Conservation (phyloP, 148 eudicot species). For the Spergularia bocconei region DNA sequence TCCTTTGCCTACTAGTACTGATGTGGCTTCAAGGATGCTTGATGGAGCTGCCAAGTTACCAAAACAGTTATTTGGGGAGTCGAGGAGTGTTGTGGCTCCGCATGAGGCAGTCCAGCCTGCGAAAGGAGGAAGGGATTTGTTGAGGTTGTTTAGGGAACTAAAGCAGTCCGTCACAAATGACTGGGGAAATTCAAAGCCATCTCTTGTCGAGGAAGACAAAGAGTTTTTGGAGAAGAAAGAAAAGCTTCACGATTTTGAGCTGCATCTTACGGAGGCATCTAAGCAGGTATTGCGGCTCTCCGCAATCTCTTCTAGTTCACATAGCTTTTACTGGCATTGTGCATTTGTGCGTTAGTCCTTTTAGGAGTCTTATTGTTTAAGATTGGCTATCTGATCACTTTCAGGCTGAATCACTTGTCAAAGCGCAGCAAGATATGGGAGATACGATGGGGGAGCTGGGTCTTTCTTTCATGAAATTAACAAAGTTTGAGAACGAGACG, state of each 20-base stretch:
- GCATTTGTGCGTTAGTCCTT: not conserved
- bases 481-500: conserved; percentile 81
- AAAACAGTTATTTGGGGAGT: conserved; percentile 71
- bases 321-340: conserved; percentile 9
- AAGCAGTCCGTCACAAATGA: conserved; percentile 78
- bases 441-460: conserved; percentile 93
- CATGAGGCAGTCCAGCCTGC: conserved; percentile 85
- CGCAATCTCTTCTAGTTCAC: not conserved
- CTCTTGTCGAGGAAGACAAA: conserved; percentile 73
- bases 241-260: conserved; percentile 62
- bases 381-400: conserved; percentile 11
- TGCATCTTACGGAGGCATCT: conserved; percentile 60
- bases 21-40: conserved; percentile 76
- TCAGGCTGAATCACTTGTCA: conserved; percentile 88
- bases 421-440: conserved; percentile 84
- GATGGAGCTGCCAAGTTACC: conserved; percentile 88
- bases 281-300: conserved; percentile 61
- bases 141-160: conserved; percentile 81
- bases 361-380: conserved; percentile 3
- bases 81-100: conserved; percentile 44
- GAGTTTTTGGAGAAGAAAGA: conserved; percentile 79
- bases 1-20: conserved; percentile 63
- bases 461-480: conserved; percentile 72
- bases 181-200: conserved; percentile 64
- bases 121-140: conserved; percentile 81